Conservation (phyloP, 2,329 filamentous ascomycete genomes). For the Colletotrichum cereale region DNA sequence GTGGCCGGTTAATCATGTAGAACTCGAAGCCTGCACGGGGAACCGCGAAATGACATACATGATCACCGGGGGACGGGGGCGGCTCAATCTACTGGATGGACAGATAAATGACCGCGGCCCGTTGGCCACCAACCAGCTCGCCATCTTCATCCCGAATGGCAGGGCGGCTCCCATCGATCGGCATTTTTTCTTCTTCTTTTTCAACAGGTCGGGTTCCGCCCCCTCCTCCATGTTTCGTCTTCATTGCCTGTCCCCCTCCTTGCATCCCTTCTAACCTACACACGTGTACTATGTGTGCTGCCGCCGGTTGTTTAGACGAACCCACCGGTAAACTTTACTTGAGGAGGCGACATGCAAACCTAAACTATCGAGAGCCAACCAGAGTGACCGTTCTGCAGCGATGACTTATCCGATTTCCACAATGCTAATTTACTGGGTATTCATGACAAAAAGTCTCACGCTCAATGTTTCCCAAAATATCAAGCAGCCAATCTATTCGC, state of each 20-base stretch:
- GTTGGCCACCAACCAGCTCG: neutral
- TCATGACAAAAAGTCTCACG: neutral
- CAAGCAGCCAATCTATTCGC: neutral
- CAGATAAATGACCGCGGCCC: neutral
- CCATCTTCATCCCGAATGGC: neutral
- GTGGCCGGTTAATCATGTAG: neutral
- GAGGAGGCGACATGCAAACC: slow-evolving; percentile 25
- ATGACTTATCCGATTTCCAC: neutral
- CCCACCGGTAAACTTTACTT: slow-evolving; percentile 31
- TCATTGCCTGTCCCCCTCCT: slow-evolving; percentile 2
- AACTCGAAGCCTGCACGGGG: neutral
- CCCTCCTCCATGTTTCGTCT: slow-evolving; percentile 33
- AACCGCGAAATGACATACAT: neutral
- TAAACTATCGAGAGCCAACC: slow-evolving; percentile 16
- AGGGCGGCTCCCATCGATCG: slow-evolving; percentile 28
- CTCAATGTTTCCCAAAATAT: slow-evolving; percentile 24
- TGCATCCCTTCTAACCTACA: neutral
- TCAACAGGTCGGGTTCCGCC: neutral
- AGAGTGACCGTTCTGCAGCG: neutral
- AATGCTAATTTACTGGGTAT: neutral
- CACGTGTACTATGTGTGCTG: neutral
- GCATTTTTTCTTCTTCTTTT: neutral
- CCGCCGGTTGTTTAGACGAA: slow-evolving; percentile 17
- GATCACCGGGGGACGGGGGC: neutral
- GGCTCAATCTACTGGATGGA: neutral